phyloP scores from a whole-genome alignment of 352 stramenopile genomes.

The Pythium sukuiense region DNA sequence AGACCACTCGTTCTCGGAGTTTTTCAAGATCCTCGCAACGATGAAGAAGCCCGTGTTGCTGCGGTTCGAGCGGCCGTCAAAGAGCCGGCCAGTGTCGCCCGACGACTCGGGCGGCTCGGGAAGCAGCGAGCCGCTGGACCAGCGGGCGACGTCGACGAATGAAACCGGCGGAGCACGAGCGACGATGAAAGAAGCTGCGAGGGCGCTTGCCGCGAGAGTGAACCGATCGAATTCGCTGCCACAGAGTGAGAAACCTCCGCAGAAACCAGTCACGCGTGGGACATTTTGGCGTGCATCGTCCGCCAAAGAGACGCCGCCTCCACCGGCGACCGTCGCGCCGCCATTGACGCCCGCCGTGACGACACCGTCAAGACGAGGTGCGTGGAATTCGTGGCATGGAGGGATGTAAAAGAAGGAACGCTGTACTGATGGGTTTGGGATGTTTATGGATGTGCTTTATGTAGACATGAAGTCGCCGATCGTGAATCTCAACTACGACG shows the following conservation, averaged over 20 bases:
- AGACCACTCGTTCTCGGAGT: slow-evolving; percentile 87
- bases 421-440: not conserved
- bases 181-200: slow-evolving; percentile 31
- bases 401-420: not conserved
- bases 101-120: not conserved
- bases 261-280: slow-evolving; percentile 37
- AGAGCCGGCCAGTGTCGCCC: not conserved
- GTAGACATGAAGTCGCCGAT: slow-evolving; percentile 20
- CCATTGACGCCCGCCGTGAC: slow-evolving; percentile 12
- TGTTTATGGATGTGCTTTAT: not conserved
- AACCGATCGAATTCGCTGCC: slow-evolving; percentile 62
- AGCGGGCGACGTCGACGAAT: slow-evolving; percentile 42
- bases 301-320: slow-evolving; percentile 35
- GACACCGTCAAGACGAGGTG: slow-evolving; percentile 4
- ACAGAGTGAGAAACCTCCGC: slow-evolving; percentile 47
- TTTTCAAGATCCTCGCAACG: slow-evolving; percentile 89
- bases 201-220: slow-evolving; percentile 35
- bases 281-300: slow-evolving; percentile 61
- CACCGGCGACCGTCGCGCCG: not conserved
- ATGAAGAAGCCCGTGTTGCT: slow-evolving; percentile 90
- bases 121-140: slow-evolving; percentile 20
- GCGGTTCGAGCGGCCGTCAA: slow-evolving; percentile 62
- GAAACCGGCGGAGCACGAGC: slow-evolving; percentile 25
- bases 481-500: slow-evolving; percentile 25
- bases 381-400: not conserved